A percentile compares a stretch with the other conserved stretches of the same genome.
These are phyloP conservation scores for slime mould (Dictyostelium discoideum) DNA, from an alignment of 78 protist species.

Conservation along the genomic window dicty_2.7 NC_007091.3:4677501-4678000, in stretches of 20 bases:
- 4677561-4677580: no score
- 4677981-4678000: neutral
- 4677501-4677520: conserved; percentile 18
- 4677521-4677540: neutral
- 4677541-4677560: conserved; percentile 60
- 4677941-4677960: conserved; percentile 34
- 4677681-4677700: no score
- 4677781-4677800: conserved; percentile 16
- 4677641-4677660: neutral
- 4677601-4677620: neutral
- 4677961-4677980: conserved; percentile 14
- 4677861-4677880: conserved; percentile 37
- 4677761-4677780: neutral
- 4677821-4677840: neutral
- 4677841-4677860: conserved; percentile 40
- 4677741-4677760: neutral
- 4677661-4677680: neutral
- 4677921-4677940: conserved; percentile 51
- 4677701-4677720: no score
- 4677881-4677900: conserved; percentile 40
- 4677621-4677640: neutral
- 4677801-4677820: neutral
- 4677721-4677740: conserved; percentile 26
- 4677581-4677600: no score
- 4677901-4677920: conserved; percentile 6